Evolutionary conservation across 2,329 filamentous ascomycete genomes (phyloP).

Genomic region (Ophiostoma pallidulum): DNA sequence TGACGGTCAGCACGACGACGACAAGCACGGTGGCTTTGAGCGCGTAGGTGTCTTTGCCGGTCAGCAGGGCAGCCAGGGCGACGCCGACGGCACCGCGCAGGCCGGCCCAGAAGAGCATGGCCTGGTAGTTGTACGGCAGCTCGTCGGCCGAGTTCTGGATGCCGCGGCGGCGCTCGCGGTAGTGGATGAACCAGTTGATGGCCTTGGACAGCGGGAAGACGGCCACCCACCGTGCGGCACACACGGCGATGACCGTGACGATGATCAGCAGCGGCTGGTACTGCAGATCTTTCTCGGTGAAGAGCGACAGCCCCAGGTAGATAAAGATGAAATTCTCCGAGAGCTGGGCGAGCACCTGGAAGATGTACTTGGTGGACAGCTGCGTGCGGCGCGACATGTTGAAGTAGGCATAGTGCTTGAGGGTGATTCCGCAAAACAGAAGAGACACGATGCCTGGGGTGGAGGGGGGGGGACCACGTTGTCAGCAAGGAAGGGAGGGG

Average conservation of each 20-base stretch:
- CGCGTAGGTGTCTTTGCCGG: constrained; percentile 70
- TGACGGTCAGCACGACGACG: constrained; percentile 93
- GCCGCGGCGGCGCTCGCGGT: constrained; percentile 68
- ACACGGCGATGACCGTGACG: constrained; percentile 84
- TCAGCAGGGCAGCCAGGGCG: constrained; percentile 79
- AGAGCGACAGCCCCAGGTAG: constrained; percentile 88
- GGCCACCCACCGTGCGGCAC: constrained; percentile 81
- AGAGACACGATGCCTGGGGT: constrained; percentile 94
- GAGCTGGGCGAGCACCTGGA: constrained; percentile 86
- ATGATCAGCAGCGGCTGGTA: constrained; percentile 96
- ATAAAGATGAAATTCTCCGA: constrained; percentile 99
- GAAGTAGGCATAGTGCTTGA: constrained; percentile 99
- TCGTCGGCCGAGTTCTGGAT: constrained; percentile 68
- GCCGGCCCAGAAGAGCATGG: constrained; percentile 99
- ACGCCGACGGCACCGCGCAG: constrained; percentile 92
- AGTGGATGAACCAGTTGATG: constrained; percentile 89
- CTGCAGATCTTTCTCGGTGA: constrained; percentile 77
- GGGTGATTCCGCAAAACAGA: constrained; percentile 92
- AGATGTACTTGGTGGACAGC: constrained; percentile 94
- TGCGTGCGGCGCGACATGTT: constrained; percentile 99
- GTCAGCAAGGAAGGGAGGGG: neutral
- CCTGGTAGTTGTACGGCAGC: constrained; percentile 88
- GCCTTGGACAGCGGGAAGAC: constrained; percentile 85
- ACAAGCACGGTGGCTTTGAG: constrained; percentile 93
- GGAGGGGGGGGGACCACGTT: too few relatives aligned